Conservation (phyloP, 1,284 basidiomycete genomes). For the Ceratobasidium sp. region DNA sequence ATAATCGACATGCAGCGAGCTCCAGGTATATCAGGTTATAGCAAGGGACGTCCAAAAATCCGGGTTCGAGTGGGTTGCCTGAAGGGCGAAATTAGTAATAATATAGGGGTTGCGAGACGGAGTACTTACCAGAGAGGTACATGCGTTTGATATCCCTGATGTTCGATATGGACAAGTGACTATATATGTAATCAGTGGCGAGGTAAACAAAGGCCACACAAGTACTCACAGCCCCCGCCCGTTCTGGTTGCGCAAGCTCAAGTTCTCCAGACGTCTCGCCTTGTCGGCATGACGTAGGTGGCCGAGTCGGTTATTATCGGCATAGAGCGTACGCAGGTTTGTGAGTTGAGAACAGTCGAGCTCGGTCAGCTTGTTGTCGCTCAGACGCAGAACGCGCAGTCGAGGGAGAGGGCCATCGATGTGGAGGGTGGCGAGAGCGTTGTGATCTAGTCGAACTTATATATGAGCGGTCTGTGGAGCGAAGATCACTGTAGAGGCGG, state of each 20-base stretch:
- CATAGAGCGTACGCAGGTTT: slow-evolving; percentile 90
- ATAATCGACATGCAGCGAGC: slow-evolving; percentile 89
- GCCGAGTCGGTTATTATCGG: slow-evolving; percentile 86
- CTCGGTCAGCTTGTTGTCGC: slow-evolving; percentile 80
- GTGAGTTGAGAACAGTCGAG: slow-evolving; percentile 79
- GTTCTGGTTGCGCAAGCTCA: slow-evolving; percentile 91
- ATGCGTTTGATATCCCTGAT: slow-evolving; percentile 91
- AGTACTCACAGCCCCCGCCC: slow-evolving; percentile 77
- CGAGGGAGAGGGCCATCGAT: slow-evolving; percentile 70
- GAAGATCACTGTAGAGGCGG: not conserved
- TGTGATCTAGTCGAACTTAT: slow-evolving; percentile 24
- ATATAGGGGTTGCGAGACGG: slow-evolving; percentile 46
- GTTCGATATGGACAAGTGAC: slow-evolving; percentile 70
- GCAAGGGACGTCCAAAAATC: slow-evolving; percentile 72
- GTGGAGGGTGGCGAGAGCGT: slow-evolving; percentile 51
- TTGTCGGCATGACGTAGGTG: slow-evolving; percentile 67
- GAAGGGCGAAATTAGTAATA: not conserved
- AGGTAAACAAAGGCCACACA: slow-evolving; percentile 12
- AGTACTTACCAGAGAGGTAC: slow-evolving; percentile 88
- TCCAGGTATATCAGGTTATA: slow-evolving; percentile 95
- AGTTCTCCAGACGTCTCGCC: slow-evolving; percentile 83
- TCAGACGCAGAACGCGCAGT: slow-evolving; percentile 87
- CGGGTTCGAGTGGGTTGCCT: slow-evolving; percentile 58
- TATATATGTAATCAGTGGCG: slow-evolving; percentile 18
- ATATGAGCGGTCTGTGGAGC: slow-evolving; percentile 57